These are phyloP conservation scores for Macroventuria anomochaeta DNA, from an alignment of 2,329 filamentous ascomycete species.

Conservation along the genomic window DNA sequence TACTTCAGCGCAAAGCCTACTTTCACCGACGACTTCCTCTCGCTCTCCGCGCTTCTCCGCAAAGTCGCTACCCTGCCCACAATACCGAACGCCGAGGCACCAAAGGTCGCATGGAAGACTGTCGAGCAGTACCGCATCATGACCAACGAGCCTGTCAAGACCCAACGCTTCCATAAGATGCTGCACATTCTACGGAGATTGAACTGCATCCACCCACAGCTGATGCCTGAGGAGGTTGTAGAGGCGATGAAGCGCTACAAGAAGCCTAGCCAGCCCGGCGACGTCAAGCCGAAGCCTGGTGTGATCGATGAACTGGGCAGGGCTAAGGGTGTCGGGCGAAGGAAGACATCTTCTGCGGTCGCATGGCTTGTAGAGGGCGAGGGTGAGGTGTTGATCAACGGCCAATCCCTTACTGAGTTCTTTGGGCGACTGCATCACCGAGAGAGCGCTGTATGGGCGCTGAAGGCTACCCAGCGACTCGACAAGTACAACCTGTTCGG, in stretches of 20 bases:
- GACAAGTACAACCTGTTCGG: constrained; percentile 99
- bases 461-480: constrained; percentile 80
- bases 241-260: constrained; percentile 72
- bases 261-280: constrained; percentile 74
- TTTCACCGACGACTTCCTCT: constrained; percentile 85
- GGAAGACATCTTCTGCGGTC: constrained; percentile 85
- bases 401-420: constrained; percentile 78
- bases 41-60: constrained; percentile 72
- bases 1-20: constrained; percentile 88
- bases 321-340: constrained; percentile 78
- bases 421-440: constrained; percentile 92
- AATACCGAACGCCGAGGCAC: constrained; percentile 68
- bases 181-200: constrained; percentile 77
- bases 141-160: constrained; percentile 57
- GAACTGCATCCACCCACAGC: constrained; percentile 80
- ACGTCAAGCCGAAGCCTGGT: constrained; percentile 67
- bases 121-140: constrained; percentile 73
- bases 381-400: constrained; percentile 89
- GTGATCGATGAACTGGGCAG: constrained; percentile 78
- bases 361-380: constrained; percentile 92
- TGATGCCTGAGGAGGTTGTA: constrained; percentile 75
- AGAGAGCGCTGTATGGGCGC: constrained; percentile 90
- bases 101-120: constrained; percentile 80
- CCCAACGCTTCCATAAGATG: constrained; percentile 78
- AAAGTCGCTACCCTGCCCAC: constrained; percentile 77